Evolutionary conservation across 768 basidiomycete genomes (phyloP).

Genomic region (Panaeolus cyanescens): DNA sequence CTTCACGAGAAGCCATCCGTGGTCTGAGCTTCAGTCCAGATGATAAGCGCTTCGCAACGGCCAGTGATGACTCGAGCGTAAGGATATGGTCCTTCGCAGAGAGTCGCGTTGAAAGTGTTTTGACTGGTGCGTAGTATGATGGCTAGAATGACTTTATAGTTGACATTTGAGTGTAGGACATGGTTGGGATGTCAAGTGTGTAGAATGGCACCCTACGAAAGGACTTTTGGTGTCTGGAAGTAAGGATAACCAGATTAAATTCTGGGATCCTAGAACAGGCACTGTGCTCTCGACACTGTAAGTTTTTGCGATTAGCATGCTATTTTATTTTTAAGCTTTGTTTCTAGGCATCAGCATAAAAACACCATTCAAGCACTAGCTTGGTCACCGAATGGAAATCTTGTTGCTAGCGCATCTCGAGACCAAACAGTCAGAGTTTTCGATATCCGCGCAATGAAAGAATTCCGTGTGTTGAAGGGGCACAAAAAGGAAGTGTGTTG

Average conservation of each 20-base stretch:
- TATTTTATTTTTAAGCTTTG: background rate
- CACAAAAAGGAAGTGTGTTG: slow-evolving; percentile 99
- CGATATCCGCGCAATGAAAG: slow-evolving; percentile 98
- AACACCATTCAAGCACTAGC: slow-evolving; percentile 91
- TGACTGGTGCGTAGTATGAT: slow-evolving; percentile 61
- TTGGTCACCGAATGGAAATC: slow-evolving; percentile 94
- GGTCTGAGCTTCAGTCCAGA: slow-evolving; percentile 92
- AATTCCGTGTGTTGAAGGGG: slow-evolving; percentile 87
- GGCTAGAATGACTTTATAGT: background rate
- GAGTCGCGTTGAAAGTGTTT: slow-evolving; percentile 82
- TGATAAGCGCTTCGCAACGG: slow-evolving; percentile 90
- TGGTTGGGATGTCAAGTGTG: slow-evolving; percentile 98
- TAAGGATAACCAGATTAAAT: slow-evolving; percentile 98
- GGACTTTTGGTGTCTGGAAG: slow-evolving; percentile 93
- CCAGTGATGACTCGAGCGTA: slow-evolving; percentile 93
- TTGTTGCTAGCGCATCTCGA: slow-evolving; percentile 92
- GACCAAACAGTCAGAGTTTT: slow-evolving; percentile 96
- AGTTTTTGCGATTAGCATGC: slow-evolving; percentile 24
- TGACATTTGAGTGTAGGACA: slow-evolving; percentile 61
- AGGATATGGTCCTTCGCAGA: slow-evolving; percentile 96
- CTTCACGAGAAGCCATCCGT: slow-evolving; percentile 85
- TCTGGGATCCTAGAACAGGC: slow-evolving; percentile 97
- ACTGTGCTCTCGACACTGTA: slow-evolving; percentile 90
- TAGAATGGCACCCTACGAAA: slow-evolving; percentile 98
- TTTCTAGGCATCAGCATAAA: slow-evolving; percentile 87